Evolutionary conservation across 176 grass and related monocot genomes (phyloP).

Genomic region (Neostapfia colusana): DNA sequence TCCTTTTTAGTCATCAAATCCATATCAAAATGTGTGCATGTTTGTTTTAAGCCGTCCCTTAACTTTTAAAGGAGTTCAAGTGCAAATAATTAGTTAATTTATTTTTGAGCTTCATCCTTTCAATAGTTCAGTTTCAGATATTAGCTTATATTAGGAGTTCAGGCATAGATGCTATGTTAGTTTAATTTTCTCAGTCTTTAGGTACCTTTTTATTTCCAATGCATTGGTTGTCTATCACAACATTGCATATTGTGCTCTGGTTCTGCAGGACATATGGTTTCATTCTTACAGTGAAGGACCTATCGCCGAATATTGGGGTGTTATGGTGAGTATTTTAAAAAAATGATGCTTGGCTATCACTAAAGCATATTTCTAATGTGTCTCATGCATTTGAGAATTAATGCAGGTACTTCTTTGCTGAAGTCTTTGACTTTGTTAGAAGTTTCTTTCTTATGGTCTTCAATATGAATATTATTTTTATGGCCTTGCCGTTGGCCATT

Average conservation of each 20-base stretch:
- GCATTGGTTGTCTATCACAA: neutral
- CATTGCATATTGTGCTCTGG: constrained; percentile 20
- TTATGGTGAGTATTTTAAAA: constrained; percentile 60
- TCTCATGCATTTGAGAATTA: constrained; percentile 41
- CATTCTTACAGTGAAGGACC: constrained; percentile 76
- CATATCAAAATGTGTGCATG: neutral
- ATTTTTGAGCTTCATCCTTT: neutral
- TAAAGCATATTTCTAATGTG: constrained; percentile 16
- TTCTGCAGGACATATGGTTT: constrained; percentile 84
- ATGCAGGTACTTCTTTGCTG: constrained; percentile 99
- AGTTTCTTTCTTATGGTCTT: constrained; percentile 96
- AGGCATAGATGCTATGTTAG: neutral
- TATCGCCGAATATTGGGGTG: constrained; percentile 79
- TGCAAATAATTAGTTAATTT: neutral
- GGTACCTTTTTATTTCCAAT: neutral
- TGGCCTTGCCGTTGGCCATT: constrained; percentile 85
- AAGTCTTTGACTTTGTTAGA: constrained; percentile 94
- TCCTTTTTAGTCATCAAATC: constrained; percentile 1
- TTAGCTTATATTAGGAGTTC: constrained; percentile 14
- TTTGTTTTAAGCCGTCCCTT: constrained; percentile 15
- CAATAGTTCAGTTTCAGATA: constrained; percentile 9
- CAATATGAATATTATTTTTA: constrained; percentile 91
- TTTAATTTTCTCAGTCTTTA: neutral
- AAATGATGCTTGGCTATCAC: neutral
- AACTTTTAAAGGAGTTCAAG: neutral